These are phyloP conservation scores for Chrysanthemum lavandulifolium DNA, from an alignment of 129 eudicot species.

Conservation along the genomic window DNA sequence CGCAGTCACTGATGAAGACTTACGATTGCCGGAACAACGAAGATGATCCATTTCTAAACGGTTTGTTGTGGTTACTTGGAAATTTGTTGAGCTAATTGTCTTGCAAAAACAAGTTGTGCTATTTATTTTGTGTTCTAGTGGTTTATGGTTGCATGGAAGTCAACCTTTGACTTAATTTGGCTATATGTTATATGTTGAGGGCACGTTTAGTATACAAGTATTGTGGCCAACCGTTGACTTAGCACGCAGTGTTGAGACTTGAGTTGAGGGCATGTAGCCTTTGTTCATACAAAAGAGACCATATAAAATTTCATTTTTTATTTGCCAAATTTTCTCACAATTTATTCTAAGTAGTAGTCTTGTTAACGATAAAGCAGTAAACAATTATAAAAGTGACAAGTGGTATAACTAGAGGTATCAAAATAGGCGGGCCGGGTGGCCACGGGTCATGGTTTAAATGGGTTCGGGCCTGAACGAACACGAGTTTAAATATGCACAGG, in stretches of 20 bases:
- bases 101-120: no score
- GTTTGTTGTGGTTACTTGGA: background rate
- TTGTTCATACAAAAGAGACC: background rate
- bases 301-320: background rate
- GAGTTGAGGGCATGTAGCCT: constrained; percentile 30
- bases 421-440: no score
- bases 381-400: no score
- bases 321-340: constrained; percentile 7
- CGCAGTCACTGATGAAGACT: constrained; percentile 18
- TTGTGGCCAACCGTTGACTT: constrained; percentile 25
- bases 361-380: no score
- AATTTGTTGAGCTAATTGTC: background rate
- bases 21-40: constrained; percentile 25
- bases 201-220: constrained; percentile 21
- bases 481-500: no score
- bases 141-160: constrained; percentile 25
- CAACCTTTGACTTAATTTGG: constrained; percentile 22
- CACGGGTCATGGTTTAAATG: no score
- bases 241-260: constrained; percentile 22
- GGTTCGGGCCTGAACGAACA: no score
- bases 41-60: constrained; percentile 22
- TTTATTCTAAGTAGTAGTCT: background rate
- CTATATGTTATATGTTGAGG: constrained; percentile 23
- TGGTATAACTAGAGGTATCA: no score
- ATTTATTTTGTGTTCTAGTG: background rate